Base-by-base conservation (phyloP, 805 yeast genomes). In the Lipomyces starkeyi region DNA sequence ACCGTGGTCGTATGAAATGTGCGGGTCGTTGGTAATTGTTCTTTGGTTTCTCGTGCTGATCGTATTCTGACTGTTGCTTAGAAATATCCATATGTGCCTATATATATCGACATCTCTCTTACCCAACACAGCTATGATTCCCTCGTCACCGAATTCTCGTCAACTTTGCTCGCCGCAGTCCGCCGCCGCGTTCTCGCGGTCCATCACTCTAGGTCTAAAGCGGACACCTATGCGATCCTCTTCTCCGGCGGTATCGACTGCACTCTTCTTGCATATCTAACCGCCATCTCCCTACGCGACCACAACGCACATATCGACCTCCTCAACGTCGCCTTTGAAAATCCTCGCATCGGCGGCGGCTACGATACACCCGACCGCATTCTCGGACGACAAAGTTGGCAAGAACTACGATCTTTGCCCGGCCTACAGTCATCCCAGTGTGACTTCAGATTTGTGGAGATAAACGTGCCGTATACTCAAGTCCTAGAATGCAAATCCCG, bases 161-260 rank as follows among this genome's bases (percentile, higher is more conserved):
- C 59, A n/a, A 71, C 58, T 1, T 53, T 64, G 17, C 29, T 53
- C 4, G 63, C 62, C 20, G 63, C 63, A 3, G 71, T 67, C 40
- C 56, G 37, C 29, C 49, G 63, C 4, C 65, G 72, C 13, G 65
- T 59, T 3, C 49, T 65, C 25, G 64, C 69, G 7, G 54, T 60
- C 9, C 65, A 43, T 47, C 69, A 47, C 22, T 37, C 27, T 27
- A 13, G 29, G 25, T 43, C 49, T 17, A n/a, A 35, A 13, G n/a
- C 52, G 14, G 29, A 81, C 0, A 77, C 78, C 5, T 78, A 88
- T 56, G 90, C 90, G 0, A 81, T 95, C 0, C 78, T 95, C 40
- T 95, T 93, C 75, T 91, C 97, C 57, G 99, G 99, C 1, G 99
- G 99, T 0, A 81, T 95, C 3, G 99, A 95, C 75, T 95, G 99